Evolutionary conservation across 257 asterid genomes (phyloP), one percentile per base, ranked within the genome.

Genomic region (Oldenlandia corymbosa): DNA sequence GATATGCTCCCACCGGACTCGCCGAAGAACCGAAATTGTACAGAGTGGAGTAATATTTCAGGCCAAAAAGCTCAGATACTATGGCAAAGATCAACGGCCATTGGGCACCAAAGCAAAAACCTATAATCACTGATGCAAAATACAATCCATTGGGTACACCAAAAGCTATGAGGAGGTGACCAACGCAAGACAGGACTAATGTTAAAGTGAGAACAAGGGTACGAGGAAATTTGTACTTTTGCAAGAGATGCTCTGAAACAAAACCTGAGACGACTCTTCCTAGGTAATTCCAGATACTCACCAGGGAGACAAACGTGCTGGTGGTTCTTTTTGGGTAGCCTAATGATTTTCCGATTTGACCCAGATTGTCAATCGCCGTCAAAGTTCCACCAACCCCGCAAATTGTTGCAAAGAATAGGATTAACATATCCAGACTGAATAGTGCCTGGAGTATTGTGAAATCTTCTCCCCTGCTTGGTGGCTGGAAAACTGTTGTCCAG

Each of bases 31-130:
- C 95, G 51, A 88, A 88, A 27, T 88, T 88, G 68, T 85, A 85
- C 21, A 88, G 49, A 10, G 94, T 88, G 14, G 96, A 88, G 78
- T 88, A 88, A 58, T 88, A 88, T 23, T 85, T 88, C 0, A 88
- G 83, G 45, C 96, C 96, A 51, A 88, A 88, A 0, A 88, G 81
- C 74, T 88, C 96, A 0, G 96, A 88, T 2, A 88, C 85, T 20
- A 88, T 84, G 43, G 96, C 94, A 56, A 85, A 88, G 0, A 88
- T 83, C 46, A 88, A 39, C n/a, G 96, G 96, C 94, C 96, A 85
- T 66, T 88, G 96, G 1, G 96, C 96, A 0, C 96, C 96, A 67
- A 88, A 88, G 58, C 96, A 88, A 71, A 88, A 88, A 9, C 94
- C 96, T 58, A 88, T 88, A 10, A 88, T 74, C 34, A 88, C 87